A percentile compares a stretch with the other conserved stretches of the same genome.
Evolutionary conservation across 345 rosid genomes (phyloP).

Genomic region (Turnera subulata): DNA sequence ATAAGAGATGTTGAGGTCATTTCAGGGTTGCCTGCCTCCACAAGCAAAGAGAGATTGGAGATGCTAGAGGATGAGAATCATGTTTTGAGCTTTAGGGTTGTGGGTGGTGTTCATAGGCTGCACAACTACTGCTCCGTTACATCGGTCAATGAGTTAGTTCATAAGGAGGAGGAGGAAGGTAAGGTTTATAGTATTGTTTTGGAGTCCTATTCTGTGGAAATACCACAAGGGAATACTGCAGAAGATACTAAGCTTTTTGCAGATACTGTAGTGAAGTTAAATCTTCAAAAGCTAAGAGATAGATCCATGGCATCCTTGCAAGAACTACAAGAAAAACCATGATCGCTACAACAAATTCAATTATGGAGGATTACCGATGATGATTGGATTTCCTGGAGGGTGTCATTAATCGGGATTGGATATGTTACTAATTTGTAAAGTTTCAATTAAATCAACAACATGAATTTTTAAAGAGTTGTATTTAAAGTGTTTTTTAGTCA

Average conservation of each 20-base stretch:
- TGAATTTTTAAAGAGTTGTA: too few relatives aligned
- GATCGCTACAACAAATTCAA: too few relatives aligned
- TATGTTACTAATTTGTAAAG: too few relatives aligned
- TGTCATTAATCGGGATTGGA: too few relatives aligned
- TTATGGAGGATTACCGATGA: too few relatives aligned
- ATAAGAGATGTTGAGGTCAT: constrained; percentile 67
- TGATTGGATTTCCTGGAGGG: too few relatives aligned
- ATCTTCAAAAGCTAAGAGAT: constrained; percentile 73
- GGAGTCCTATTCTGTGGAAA: constrained; percentile 78
- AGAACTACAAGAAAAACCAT: too few relatives aligned
- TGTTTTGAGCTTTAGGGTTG: constrained; percentile 70
- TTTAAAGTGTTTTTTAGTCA: too few relatives aligned
- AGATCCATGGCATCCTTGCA: constrained; percentile 45
- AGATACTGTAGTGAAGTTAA: constrained; percentile 91
- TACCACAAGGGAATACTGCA: constrained; percentile 72
- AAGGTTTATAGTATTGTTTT: constrained; percentile 57
- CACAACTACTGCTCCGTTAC: constrained; percentile 71
- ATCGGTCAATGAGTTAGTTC: constrained; percentile 72
- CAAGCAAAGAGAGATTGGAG: constrained; percentile 87
- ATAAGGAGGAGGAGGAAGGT: constrained; percentile 24
- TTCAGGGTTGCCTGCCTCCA: constrained; percentile 76
- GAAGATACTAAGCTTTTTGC: constrained; percentile 83
- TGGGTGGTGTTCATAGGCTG: constrained; percentile 83
- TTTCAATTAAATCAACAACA: too few relatives aligned
- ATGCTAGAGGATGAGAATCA: constrained; percentile 63